phyloP scores from a whole-genome alignment of 495 filamentous ascomycete species.

The Elasticomyces elasticus region DNA sequence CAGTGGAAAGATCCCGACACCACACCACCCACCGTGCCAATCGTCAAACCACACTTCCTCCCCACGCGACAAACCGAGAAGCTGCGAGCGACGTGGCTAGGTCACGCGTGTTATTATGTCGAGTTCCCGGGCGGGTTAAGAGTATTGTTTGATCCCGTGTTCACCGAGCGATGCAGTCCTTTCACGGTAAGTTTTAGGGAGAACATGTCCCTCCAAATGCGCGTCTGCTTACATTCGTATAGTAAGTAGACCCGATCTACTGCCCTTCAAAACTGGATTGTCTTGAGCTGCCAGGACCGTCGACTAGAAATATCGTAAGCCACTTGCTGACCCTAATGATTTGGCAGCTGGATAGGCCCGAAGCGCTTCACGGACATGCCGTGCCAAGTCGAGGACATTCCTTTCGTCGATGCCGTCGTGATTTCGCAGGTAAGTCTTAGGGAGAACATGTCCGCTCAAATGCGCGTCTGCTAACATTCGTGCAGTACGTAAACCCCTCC shows the following conservation, averaged over 20 bases:
- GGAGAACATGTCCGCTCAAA: too few species aligned
- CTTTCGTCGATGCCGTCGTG: slow-evolving; percentile 74
- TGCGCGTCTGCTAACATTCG: too few species aligned
- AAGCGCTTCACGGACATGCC: slow-evolving; percentile 74
- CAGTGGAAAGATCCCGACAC: slow-evolving; percentile 50
- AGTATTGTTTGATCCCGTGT: slow-evolving; percentile 92
- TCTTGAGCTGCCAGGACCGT: too few species aligned
- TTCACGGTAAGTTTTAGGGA: too few species aligned
- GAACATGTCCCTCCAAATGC: too few species aligned
- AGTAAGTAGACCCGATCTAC: too few species aligned
- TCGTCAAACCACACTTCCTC: slow-evolving; percentile 62
- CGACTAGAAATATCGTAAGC: too few species aligned
- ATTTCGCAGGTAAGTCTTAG: too few species aligned
- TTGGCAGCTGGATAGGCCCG: slow-evolving; percentile 58
- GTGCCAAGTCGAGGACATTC: slow-evolving; percentile 70
- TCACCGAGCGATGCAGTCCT: slow-evolving; percentile 77
- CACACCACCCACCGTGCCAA: slow-evolving; percentile 55
- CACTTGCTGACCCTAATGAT: too few species aligned
- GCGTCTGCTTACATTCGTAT: too few species aligned
- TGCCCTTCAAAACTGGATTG: too few species aligned
- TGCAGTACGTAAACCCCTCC: too few species aligned
- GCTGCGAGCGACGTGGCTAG: slow-evolving; percentile 90
- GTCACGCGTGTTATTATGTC: slow-evolving; percentile 88
- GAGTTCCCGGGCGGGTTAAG: slow-evolving; percentile 84
- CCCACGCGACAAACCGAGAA: slow-evolving; percentile 43